phyloP scores from a whole-genome alignment of 2,329 filamentous ascomycete genomes.

The Seiridium unicorne region DNA sequence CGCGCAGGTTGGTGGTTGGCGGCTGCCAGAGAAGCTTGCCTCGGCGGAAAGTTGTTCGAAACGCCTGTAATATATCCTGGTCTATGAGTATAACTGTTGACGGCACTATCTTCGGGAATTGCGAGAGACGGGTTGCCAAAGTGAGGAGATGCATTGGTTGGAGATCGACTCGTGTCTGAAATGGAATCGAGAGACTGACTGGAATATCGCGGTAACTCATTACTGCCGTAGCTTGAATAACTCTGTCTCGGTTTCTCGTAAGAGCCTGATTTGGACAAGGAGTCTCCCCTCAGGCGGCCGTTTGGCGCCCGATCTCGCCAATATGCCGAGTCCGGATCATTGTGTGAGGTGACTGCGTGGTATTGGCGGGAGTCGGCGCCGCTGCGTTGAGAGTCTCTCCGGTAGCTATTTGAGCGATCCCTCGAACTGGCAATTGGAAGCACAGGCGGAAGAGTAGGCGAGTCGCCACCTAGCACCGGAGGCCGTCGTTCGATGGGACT shows the following conservation, averaged over 20 bases:
- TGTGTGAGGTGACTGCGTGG: not conserved
- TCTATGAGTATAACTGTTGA: constrained; percentile 14
- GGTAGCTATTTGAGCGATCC: constrained; percentile 9
- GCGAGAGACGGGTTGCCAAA: constrained; percentile 13
- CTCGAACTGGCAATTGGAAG: not conserved
- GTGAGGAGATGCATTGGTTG: constrained; percentile 17
- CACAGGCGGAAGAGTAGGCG: constrained; percentile 24
- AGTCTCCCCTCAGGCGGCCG: not conserved
- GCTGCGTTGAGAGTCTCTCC: not conserved
- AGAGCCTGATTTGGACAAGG: not conserved
- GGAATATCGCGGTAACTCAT: constrained; percentile 3
- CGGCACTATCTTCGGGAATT: constrained; percentile 19
- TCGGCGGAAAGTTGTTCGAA: constrained; percentile 18
- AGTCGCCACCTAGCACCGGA: constrained; percentile 20
- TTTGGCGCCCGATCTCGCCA: not conserved
- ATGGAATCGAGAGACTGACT: constrained; percentile 3
- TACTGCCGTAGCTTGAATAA: not conserved
- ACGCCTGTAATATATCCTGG: constrained; percentile 11
- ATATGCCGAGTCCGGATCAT: not conserved
- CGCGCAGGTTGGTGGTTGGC: constrained; percentile 19
- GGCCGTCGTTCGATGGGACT: constrained; percentile 19
- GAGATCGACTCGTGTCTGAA: constrained; percentile 13
- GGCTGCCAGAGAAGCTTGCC: constrained; percentile 20
- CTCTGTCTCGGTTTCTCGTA: not conserved
- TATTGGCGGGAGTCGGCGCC: not conserved